Evolutionary conservation across 2,329 filamentous ascomycete genomes (phyloP).

Genomic region (Orbilia oligospora): DNA sequence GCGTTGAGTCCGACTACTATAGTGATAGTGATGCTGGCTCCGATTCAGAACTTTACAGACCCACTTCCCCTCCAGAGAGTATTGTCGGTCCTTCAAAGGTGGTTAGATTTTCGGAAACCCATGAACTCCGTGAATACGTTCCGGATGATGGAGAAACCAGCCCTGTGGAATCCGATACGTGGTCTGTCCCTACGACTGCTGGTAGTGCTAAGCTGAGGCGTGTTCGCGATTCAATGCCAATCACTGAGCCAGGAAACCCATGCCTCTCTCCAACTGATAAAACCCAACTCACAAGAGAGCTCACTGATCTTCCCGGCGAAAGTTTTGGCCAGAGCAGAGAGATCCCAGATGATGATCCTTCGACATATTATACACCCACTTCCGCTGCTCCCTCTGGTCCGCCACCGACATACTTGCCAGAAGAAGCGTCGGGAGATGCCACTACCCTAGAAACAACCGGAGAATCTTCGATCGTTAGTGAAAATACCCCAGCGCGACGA

Average conservation of each 20-base stretch:
- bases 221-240: slow-evolving; percentile 1
- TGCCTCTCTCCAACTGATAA: not conserved
- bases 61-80: slow-evolving; percentile 34
- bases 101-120: slow-evolving; percentile 45
- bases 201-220: slow-evolving; percentile 18
- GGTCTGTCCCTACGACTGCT: slow-evolving; percentile 9
- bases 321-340: slow-evolving; percentile 18
- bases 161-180: slow-evolving; percentile 38
- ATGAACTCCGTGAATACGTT: slow-evolving; percentile 36
- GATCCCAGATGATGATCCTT: not conserved
- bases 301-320: slow-evolving; percentile 14
- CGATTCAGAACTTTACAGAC: not conserved
- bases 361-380: not conserved
- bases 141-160: slow-evolving; percentile 30
- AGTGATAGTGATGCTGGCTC: slow-evolving; percentile 15
- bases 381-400: not conserved
- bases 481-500: not conserved
- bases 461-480: not conserved
- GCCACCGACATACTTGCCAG: not conserved
- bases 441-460: not conserved
- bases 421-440: not conserved
- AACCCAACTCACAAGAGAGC: not conserved
- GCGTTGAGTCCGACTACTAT: slow-evolving; percentile 34
- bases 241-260: too few species aligned
- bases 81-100: slow-evolving; percentile 34